Conservation (phyloP, 2,329 filamentous ascomycete genomes). For the Pseudogymnoascus sp. region DNA sequence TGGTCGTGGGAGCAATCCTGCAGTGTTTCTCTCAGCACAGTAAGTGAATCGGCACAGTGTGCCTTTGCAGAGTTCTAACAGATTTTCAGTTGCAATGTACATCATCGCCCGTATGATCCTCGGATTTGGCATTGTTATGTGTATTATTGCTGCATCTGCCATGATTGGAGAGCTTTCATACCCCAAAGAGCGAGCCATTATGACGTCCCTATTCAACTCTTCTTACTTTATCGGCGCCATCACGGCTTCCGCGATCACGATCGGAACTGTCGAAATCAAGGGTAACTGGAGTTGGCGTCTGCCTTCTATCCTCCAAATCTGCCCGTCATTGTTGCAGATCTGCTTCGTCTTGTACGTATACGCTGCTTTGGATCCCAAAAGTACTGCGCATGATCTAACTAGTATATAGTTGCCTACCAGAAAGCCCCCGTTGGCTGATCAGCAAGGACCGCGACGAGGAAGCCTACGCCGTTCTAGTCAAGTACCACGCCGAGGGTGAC, state of each 20-base stretch:
- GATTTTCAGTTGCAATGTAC: constrained; percentile 43
- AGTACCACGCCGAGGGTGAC: constrained; percentile 49
- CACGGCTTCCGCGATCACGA: constrained; percentile 38
- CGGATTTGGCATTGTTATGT: constrained; percentile 47
- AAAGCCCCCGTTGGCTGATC: constrained; percentile 52
- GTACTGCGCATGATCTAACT: not conserved
- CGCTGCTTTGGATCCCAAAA: not conserved
- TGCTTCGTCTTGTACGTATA: constrained; percentile 23
- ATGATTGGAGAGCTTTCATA: constrained; percentile 50
- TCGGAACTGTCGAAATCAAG: constrained; percentile 38
- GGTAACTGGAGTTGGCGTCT: constrained; percentile 38
- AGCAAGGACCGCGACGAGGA: constrained; percentile 52
- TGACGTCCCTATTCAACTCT: constrained; percentile 50
- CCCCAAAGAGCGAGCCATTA: constrained; percentile 46
- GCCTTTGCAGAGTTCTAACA: not conserved
- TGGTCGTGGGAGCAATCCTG: constrained; percentile 49
- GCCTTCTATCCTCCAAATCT: constrained; percentile 37
- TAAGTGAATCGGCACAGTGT: constrained; percentile 19
- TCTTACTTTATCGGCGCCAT: constrained; percentile 46
- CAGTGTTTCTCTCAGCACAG: constrained; percentile 42
- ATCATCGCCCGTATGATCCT: constrained; percentile 47
- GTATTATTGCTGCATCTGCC: constrained; percentile 46
- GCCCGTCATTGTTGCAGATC: constrained; percentile 25
- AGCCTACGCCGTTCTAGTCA: constrained; percentile 47
- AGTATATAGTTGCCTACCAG: constrained; percentile 40